phyloP scores from a whole-genome alignment of 208 protist species.

The Strigomonas galati region DNA sequence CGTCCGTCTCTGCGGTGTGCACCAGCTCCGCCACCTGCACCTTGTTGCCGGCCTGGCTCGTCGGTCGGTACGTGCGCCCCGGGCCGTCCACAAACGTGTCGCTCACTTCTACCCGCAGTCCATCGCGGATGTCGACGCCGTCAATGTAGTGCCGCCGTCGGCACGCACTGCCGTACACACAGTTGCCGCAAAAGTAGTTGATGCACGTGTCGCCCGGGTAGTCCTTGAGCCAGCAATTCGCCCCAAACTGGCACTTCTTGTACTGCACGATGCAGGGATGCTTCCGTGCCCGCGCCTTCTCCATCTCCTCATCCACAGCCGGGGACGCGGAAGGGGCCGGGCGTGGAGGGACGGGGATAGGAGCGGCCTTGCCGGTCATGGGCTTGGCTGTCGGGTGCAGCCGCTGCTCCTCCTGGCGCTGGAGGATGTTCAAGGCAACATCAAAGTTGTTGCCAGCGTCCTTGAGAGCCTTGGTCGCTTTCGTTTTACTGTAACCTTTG shows the following conservation, averaged over 20 bases:
- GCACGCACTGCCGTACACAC: conserved; percentile 56
- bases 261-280: conserved; percentile 82
- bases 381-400: conserved; percentile 6
- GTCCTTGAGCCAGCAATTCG: conserved; percentile 52
- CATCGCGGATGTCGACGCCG: conserved; percentile 60
- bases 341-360: neutral
- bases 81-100: conserved; percentile 5
- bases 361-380: neutral
- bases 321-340: neutral
- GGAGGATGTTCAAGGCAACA: conserved; percentile 43
- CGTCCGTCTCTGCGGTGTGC: conserved; percentile 2
- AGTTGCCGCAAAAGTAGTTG: conserved; percentile 61
- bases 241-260: conserved; percentile 59
- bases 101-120: neutral
- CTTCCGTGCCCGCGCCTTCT: conserved; percentile 6
- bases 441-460: conserved; percentile 55
- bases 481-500: conserved; percentile 55
- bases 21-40: conserved; percentile 11
- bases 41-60: conserved; percentile 13
- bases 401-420: conserved; percentile 28
- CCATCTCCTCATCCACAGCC: conserved; percentile 9
- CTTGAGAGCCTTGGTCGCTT: conserved; percentile 54
- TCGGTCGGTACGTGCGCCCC: neutral
- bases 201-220: conserved; percentile 74
- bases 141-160: conserved; percentile 58